Evolutionary conservation across 108 stramenopile genomes (phyloP).

Genomic region (Fistulifera pelliculosa): DNA sequence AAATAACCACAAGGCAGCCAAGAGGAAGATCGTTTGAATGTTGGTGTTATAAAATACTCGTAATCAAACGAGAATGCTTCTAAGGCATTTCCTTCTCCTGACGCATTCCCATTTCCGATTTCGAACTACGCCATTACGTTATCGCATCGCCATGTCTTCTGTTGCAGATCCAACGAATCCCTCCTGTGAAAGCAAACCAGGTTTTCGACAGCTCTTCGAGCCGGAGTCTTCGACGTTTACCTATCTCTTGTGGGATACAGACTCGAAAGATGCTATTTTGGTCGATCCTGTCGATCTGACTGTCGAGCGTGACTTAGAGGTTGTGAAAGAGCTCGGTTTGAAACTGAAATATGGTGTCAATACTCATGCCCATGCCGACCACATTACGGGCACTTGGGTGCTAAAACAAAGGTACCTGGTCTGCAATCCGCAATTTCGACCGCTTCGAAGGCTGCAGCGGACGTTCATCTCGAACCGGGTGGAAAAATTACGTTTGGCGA

Average conservation of each 20-base stretch:
- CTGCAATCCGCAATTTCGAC: constrained; percentile 69
- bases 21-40: too few species aligned
- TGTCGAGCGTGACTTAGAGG: constrained; percentile 72
- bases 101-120: too few species aligned
- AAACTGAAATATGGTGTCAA: constrained; percentile 60
- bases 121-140: too few species aligned
- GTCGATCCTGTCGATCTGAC: constrained; percentile 86
- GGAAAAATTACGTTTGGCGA: constrained; percentile 67
- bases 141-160: too few species aligned
- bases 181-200: constrained; percentile 6
- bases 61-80: too few species aligned
- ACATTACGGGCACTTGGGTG: constrained; percentile 75
- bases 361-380: constrained; percentile 75
- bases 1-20: too few species aligned
- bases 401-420: constrained; percentile 54
- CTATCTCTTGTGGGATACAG: constrained; percentile 73
- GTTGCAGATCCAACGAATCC: too few species aligned
- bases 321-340: constrained; percentile 49
- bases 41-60: too few species aligned
- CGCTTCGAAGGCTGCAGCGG: constrained; percentile 57
- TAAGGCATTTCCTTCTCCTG: too few species aligned
- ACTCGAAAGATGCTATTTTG: constrained; percentile 77
- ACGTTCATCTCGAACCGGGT: constrained; percentile 46
- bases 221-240: constrained; percentile 80
- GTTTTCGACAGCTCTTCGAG: constrained; percentile 86